Evolutionary conservation across 2,329 filamentous ascomycete species (phyloP).

Genomic region (Sarocladium strictum): DNA sequence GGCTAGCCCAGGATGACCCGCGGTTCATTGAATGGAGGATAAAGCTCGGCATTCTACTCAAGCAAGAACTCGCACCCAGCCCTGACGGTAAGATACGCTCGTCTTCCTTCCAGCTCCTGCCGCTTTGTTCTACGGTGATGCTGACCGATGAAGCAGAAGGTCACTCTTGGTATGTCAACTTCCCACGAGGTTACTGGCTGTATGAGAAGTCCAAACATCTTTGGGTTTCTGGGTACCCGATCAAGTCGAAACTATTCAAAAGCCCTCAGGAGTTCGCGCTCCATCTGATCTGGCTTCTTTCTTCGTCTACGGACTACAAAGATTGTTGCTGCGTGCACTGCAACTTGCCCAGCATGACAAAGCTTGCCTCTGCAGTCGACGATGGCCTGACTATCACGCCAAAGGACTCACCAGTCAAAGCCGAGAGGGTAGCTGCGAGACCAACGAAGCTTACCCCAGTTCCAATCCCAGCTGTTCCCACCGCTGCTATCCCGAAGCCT

Average conservation of each 20-base stretch:
- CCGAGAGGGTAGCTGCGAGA: conserved; percentile 14
- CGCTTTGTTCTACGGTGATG: neutral
- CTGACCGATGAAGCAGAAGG: conserved; percentile 28
- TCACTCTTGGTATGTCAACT: conserved; percentile 37
- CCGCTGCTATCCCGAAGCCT: conserved; percentile 18
- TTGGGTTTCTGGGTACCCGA: conserved; percentile 43
- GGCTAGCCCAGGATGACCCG: conserved; percentile 36
- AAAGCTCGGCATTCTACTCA: conserved; percentile 38
- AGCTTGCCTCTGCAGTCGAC: conserved; percentile 18
- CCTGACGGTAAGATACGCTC: conserved; percentile 28
- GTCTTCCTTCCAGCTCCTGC: neutral
- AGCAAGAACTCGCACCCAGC: conserved; percentile 36
- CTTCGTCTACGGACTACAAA: conserved; percentile 37
- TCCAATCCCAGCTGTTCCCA: conserved; percentile 28
- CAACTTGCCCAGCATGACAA: conserved; percentile 26
- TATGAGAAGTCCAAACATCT: conserved; percentile 43
- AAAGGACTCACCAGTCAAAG: conserved; percentile 13
- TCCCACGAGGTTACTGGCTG: conserved; percentile 39
- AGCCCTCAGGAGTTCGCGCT: conserved; percentile 48
- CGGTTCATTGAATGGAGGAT: conserved; percentile 39
- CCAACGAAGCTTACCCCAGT: conserved; percentile 29
- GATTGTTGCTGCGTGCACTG: conserved; percentile 49
- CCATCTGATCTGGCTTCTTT: conserved; percentile 46
- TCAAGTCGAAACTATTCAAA: conserved; percentile 43
- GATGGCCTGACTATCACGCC: conserved; percentile 19